A percentile compares a stretch with the other conserved stretches of the same genome.
Conservation (phyloP, 2,329 filamentous ascomycete genomes). For the Aschersonia sp. region DNA sequence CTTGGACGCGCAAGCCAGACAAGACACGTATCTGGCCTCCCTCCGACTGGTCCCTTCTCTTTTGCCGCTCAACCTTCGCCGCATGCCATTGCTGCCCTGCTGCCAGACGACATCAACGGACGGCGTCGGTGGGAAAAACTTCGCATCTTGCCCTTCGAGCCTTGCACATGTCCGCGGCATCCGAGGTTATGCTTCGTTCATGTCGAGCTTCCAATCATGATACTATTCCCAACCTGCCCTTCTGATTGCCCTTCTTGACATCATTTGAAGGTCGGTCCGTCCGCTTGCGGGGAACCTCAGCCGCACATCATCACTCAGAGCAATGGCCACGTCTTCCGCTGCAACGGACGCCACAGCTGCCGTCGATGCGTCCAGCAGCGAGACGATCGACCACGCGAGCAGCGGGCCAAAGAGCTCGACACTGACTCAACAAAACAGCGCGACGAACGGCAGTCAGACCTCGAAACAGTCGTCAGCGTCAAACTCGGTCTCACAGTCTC, state of each 20-base stretch:
- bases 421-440: constrained; percentile 4
- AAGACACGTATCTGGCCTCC: too few relatives aligned
- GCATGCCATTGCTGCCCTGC: not conserved
- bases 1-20: too few relatives aligned
- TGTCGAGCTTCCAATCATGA: constrained; percentile 22
- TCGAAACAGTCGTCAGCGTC: constrained; percentile 21
- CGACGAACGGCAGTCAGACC: constrained; percentile 13
- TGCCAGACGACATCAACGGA: not conserved
- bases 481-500: constrained; percentile 21
- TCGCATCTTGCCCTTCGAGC: not conserved
- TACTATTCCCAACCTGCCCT: constrained; percentile 1
- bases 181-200: constrained; percentile 7
- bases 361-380: constrained; percentile 7
- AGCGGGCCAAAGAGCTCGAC: constrained; percentile 1
- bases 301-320: constrained; percentile 1
- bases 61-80: not conserved
- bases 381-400: not conserved
- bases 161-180: not conserved
- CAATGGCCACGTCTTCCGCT: constrained; percentile 21
- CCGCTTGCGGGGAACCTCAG: not conserved
- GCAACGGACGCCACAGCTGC: constrained; percentile 5
- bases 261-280: constrained; percentile 3
- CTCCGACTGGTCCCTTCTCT: too few relatives aligned
- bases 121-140: too few relatives aligned
- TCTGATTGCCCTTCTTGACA: constrained; percentile 11